A percentile compares a stretch with the other conserved stretches of the same genome.
phyloP scores from a whole-genome alignment of 73 alveolate species.

The Paramecium biaurelia region DNA sequence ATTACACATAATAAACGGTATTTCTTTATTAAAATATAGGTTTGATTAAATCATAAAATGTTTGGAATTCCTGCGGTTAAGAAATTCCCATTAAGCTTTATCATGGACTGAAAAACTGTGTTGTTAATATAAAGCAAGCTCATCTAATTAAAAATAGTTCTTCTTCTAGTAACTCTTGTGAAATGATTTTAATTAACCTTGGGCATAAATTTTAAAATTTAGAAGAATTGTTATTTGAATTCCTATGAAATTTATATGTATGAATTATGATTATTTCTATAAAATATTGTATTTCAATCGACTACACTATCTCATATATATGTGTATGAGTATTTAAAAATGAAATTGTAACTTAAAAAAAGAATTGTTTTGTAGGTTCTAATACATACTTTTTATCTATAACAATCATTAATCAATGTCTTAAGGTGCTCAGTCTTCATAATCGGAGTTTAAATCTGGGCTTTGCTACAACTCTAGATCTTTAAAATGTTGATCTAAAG shows the following conservation, averaged over 20 bases:
- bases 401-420: neutral
- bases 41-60: neutral
- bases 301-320: neutral
- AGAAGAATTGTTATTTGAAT: neutral
- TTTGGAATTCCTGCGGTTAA: conserved; percentile 20
- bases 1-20: conserved; percentile 46
- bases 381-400: neutral
- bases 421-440: neutral
- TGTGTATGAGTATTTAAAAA: neutral
- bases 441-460: neutral
- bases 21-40: neutral
- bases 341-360: neutral
- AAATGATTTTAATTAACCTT: neutral
- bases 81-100: neutral
- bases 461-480: neutral
- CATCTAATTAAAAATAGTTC: neutral
- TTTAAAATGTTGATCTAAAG: neutral
- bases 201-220: conserved; percentile 1
- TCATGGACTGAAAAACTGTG: conserved; percentile 55
- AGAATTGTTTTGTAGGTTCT: neutral
- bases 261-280: neutral
- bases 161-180: neutral
- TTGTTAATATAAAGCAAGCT: conserved; percentile 30
- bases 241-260: neutral
- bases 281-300: neutral